A percentile compares a stretch with the other conserved stretches of the same genome.
These are phyloP conservation scores for Clarireedia hainanense DNA, from an alignment of 2,329 filamentous ascomycete genomes.

Conservation along the genomic window DNA sequence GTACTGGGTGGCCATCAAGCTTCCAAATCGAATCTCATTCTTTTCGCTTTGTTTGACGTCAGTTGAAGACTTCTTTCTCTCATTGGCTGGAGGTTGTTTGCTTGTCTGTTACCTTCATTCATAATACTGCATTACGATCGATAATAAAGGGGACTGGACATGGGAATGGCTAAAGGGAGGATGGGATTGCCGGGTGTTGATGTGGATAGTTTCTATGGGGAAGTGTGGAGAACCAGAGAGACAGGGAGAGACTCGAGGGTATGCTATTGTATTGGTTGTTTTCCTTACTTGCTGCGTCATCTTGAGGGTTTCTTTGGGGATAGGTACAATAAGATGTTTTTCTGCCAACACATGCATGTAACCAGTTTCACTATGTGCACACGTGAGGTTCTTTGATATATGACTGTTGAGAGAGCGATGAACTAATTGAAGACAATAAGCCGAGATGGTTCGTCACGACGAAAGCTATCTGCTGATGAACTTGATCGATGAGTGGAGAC, in stretches of 20 bases:
- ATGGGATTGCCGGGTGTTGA: background rate
- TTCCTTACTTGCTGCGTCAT: conserved; percentile 1
- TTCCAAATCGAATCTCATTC: background rate
- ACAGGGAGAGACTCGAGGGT: background rate
- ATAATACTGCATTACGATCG: background rate
- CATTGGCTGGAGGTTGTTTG: too few relatives aligned
- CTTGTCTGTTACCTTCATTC: background rate
- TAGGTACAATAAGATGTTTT: conserved; percentile 20
- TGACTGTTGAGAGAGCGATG: background rate
- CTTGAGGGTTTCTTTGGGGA: conserved; percentile 11
- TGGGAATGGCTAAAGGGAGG: background rate
- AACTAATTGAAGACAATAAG: background rate
- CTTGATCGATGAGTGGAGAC: background rate
- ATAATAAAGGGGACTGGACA: background rate
- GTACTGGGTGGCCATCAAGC: too few relatives aligned
- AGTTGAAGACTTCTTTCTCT: background rate
- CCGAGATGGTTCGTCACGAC: background rate
- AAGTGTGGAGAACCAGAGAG: background rate
- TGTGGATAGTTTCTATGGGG: background rate
- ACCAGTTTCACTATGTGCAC: background rate
- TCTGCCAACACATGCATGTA: conserved; percentile 15
- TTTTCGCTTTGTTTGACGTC: background rate
- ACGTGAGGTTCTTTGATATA: conserved; percentile 5
- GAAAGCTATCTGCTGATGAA: background rate
- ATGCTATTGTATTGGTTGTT: conserved; percentile 8